phyloP scores from a whole-genome alignment of 1,284 basidiomycete species.

The Mixia osmundae region DNA sequence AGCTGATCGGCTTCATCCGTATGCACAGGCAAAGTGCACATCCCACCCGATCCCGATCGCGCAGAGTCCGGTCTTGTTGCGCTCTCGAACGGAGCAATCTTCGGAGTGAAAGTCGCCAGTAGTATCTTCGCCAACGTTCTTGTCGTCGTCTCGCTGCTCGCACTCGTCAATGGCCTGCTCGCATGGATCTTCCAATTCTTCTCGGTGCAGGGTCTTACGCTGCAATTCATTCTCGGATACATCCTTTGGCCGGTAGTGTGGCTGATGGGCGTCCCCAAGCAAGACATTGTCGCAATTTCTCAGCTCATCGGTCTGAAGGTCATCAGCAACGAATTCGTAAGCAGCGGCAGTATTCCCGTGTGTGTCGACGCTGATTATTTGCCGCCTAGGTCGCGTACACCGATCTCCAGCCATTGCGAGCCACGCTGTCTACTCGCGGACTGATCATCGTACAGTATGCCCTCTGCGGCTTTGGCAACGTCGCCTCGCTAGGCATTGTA shows the following conservation, averaged over 20 bases:
- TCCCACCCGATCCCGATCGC: background rate
- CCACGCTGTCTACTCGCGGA: too few species aligned
- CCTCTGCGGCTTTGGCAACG: too few species aligned
- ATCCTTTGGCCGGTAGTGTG: conserved; percentile 68
- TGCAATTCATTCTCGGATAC: conserved; percentile 59
- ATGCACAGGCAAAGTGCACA: conserved; percentile 23
- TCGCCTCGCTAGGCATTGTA: too few species aligned
- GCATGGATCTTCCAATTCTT: conserved; percentile 75
- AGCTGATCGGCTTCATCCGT: conserved; percentile 64
- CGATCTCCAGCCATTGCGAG: too few species aligned
- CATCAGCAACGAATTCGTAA: conserved; percentile 38
- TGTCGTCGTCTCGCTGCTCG: conserved; percentile 42
- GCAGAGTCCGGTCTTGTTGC: background rate
- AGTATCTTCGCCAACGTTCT: conserved; percentile 37
- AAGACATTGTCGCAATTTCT: conserved; percentile 21
- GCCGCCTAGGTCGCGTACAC: too few species aligned
- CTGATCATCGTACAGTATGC: too few species aligned
- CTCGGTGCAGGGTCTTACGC: conserved; percentile 49
- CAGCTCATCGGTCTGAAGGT: conserved; percentile 62
- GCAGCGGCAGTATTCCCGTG: too few species aligned
- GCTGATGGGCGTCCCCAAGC: conserved; percentile 35
- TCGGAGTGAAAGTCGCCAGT: conserved; percentile 53
- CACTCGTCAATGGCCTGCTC: conserved; percentile 56
- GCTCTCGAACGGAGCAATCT: conserved; percentile 47
- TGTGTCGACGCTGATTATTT: too few species aligned